Base-by-base conservation (phyloP, 2,329 filamentous ascomycete species). In the Endocalyx cinctus region DNA sequence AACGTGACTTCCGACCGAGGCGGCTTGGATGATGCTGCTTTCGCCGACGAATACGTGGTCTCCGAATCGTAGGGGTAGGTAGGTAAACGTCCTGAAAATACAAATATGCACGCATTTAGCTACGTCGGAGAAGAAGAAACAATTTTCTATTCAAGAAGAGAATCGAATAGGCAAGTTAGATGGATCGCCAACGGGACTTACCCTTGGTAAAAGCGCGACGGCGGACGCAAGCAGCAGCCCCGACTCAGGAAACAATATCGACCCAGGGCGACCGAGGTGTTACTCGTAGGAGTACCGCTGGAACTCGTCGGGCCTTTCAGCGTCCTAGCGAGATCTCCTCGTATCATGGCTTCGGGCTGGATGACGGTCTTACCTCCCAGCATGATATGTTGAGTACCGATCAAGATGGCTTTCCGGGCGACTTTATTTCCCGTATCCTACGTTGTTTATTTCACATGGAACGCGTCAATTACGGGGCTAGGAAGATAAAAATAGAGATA, bases 381-480 rank as follows among this genome's bases (percentile, higher is more conserved):
- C 63, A 95, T 95, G 64, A 98, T 97, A 65, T 97, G 94, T 50
- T 94, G 88, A 15, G 90, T 96, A 52, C 92, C 92, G 54, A 94
- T 85, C 49, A 98, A 87, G 57, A 84, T 82, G 42, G 87, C 86
- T 48, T 87, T 87, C 47, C 92, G 87, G 25, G 89, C 90, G 52
- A 98, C 92, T 68, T 97, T 97, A 75, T 98, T 98, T 47, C 92
- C 92, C 3, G 89, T 95, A 65, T 97, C 90, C 89, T 94, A 48
- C 16, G 12, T 7, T 10, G 20, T n/a, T n/a, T n/a, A n/a, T n/a
- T n/a, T n/a, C n/a, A n/a, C 5, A 15, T 16, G 18, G 29, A 19
- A 31, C 10, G 17, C 11, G 30, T 44, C 18, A 18, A 33, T 47
- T n/a, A n/a, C n/a, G n/a, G n/a, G n/a, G n/a, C n/a, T n/a, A 13